A percentile compares a stretch with the other conserved stretches of the same genome.
These are phyloP conservation scores for Yamadazyma sp. DNA, from an alignment of 805 yeast genomes.

Conservation along the genomic window DNA sequence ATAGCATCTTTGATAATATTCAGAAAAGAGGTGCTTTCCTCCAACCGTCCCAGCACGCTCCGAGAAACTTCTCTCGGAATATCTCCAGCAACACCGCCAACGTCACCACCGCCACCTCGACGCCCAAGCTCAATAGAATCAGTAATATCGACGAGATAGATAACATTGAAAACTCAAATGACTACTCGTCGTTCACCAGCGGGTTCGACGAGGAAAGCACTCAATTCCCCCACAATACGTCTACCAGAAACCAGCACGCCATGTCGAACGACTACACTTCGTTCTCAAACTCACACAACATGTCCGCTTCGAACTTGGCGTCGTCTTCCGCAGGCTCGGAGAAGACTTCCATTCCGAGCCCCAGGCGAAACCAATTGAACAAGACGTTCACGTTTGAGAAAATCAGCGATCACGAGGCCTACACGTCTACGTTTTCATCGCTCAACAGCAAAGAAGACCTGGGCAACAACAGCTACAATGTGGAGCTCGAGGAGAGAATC, in stretches of 20 bases:
- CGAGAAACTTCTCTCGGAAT: constrained; percentile 1
- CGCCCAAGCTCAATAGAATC: constrained; percentile 33
- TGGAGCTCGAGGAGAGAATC: constrained; percentile 11
- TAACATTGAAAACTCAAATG: constrained; percentile 15
- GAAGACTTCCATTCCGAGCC: background rate
- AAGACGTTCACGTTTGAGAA: constrained; percentile 38
- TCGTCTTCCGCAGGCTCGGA: background rate
- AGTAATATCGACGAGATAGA: constrained; percentile 11
- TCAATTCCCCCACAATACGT: constrained; percentile 11
- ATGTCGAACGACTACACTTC: constrained; percentile 17
- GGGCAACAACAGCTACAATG: constrained; percentile 1
- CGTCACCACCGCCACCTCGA: constrained; percentile 35
- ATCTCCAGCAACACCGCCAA: constrained; percentile 4
- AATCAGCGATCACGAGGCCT: constrained; percentile 7
- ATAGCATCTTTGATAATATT: constrained; percentile 37
- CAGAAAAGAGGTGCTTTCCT: constrained; percentile 33
- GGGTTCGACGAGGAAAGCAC: constrained; percentile 26
- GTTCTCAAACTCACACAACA: constrained; percentile 6
- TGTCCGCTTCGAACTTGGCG: background rate
- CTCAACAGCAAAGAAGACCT: constrained; percentile 1
- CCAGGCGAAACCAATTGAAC: constrained; percentile 1
- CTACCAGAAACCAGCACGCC: constrained; percentile 8
- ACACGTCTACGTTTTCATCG: constrained; percentile 3
- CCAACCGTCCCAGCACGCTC: constrained; percentile 9
- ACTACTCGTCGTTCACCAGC: constrained; percentile 35